Percentiles rank a stretch among this genome's conserved stretches.
Conservation (phyloP, 306 rosid genomes). For the Castanopsis chinensis region DNA sequence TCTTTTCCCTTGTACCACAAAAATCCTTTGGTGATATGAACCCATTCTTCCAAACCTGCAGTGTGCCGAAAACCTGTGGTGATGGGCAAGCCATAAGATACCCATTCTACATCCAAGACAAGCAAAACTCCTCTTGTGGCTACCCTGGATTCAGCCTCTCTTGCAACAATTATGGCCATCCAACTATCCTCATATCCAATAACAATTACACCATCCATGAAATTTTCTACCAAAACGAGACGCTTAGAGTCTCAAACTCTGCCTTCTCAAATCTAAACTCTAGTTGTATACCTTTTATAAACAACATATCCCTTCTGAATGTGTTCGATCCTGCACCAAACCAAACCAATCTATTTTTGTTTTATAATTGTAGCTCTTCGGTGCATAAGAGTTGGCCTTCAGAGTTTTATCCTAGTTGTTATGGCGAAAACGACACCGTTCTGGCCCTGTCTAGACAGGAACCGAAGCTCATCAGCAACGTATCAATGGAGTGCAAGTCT, state of each 20-base stretch:
- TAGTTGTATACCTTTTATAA: neutral
- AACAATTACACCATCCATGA: slow-evolving; percentile 4
- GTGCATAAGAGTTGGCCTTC: too few relatives aligned
- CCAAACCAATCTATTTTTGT: too few relatives aligned
- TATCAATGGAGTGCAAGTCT: neutral
- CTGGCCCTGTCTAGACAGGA: slow-evolving; percentile 9
- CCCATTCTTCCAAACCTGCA: slow-evolving; percentile 25
- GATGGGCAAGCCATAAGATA: slow-evolving; percentile 15
- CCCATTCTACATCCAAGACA: slow-evolving; percentile 23
- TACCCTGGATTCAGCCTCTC: slow-evolving; percentile 24
- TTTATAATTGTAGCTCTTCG: too few relatives aligned
- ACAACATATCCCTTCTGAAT: too few relatives aligned
- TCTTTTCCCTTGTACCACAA: neutral
- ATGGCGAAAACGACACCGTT: neutral
- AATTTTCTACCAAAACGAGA: slow-evolving; percentile 17
- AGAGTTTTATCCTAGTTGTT: slow-evolving; percentile 7
- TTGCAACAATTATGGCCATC: slow-evolving; percentile 10
- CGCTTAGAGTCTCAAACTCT: slow-evolving; percentile 22
- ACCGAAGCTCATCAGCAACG: neutral
- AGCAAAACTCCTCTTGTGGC: slow-evolving; percentile 20
- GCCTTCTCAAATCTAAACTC: neutral
- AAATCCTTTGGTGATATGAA: neutral
- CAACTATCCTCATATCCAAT: slow-evolving; percentile 2
- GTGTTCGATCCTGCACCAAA: too few relatives aligned
- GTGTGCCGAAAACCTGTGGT: slow-evolving; percentile 14